Percentiles rank a stretch among this genome's conserved stretches.
These are phyloP conservation scores for Salix suchowensis DNA, from an alignment of 345 rosid genomes.

Conservation along the genomic window DNA sequence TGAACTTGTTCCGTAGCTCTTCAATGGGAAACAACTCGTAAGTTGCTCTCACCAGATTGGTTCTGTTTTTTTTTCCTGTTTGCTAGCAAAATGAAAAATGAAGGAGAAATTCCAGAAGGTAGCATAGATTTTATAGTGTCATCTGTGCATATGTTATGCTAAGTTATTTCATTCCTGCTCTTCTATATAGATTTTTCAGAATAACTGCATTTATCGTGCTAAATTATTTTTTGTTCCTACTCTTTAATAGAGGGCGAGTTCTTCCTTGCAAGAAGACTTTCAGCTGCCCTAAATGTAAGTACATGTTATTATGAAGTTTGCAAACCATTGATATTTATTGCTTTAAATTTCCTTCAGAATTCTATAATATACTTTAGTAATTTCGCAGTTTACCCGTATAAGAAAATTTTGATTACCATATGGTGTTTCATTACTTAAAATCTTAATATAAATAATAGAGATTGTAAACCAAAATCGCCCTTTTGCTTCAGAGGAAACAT, in stretches of 20 bases:
- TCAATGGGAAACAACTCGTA: conserved; percentile 39
- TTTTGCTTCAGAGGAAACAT: background rate
- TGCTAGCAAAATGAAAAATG: background rate
- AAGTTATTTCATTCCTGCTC: background rate
- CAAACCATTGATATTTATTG: background rate
- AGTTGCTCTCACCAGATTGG: conserved; percentile 24
- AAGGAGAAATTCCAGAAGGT: background rate
- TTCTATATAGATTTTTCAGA: background rate
- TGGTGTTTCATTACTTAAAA: background rate
- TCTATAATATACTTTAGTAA: background rate
- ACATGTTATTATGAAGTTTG: background rate
- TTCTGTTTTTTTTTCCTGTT: background rate
- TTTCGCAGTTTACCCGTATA: background rate
- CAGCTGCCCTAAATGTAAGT: conserved; percentile 54
- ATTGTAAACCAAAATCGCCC: background rate
- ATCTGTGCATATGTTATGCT: background rate
- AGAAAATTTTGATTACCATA: background rate
- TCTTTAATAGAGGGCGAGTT: conserved; percentile 31
- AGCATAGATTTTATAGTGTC: background rate
- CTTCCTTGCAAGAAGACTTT: conserved; percentile 53
- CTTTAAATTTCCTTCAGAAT: background rate
- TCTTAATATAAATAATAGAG: background rate
- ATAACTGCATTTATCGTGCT: background rate
- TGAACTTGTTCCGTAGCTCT: conserved; percentile 61
- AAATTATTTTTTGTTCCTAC: background rate